A percentile compares a stretch with the other conserved stretches of the same genome.
Conservation (phyloP, 495 filamentous ascomycete species). For the Trichoderma erinaceum region DNA sequence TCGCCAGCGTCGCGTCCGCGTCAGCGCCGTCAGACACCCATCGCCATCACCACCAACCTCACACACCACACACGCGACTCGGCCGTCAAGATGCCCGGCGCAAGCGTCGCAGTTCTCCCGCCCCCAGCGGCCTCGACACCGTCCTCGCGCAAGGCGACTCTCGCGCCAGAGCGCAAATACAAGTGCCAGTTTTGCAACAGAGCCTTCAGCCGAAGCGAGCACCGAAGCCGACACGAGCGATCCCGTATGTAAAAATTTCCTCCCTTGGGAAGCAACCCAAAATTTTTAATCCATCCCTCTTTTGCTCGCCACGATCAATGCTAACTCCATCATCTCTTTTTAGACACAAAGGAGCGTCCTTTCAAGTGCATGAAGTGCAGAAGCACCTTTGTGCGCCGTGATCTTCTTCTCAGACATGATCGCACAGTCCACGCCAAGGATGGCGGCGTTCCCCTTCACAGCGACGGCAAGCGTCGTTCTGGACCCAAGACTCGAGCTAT, state of each 20-base stretch:
- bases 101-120: conserved; percentile 55
- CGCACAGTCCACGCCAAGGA: conserved; percentile 98
- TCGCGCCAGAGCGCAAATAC: conserved; percentile 90
- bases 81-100: conserved; percentile 53
- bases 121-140: conserved; percentile 54
- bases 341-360: conserved; percentile 84
- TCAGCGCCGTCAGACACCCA: conserved; percentile 21
- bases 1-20: conserved; percentile 26
- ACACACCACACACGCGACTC: conserved; percentile 38
- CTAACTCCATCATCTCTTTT: conserved; percentile 27
- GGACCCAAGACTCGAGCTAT: conserved; percentile 62
- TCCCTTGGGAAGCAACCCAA: not conserved
- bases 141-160: conserved; percentile 52
- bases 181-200: conserved; percentile 98
- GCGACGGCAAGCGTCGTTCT: conserved; percentile 85
- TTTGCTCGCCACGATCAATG: not conserved
- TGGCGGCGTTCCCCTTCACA: conserved; percentile 89
- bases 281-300: conserved; percentile 18
- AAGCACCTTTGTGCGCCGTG: conserved; percentile 96
- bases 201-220: conserved; percentile 95
- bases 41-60: conserved; percentile 23
- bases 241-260: conserved; percentile 72
- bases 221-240: conserved; percentile 92
- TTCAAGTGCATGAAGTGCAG: conserved; percentile 98
- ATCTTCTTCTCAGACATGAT: conserved; percentile 93